These are phyloP conservation scores for Xylariaceae sp. DNA, from an alignment of 2,329 filamentous ascomycete genomes.

Conservation along the genomic window DNA sequence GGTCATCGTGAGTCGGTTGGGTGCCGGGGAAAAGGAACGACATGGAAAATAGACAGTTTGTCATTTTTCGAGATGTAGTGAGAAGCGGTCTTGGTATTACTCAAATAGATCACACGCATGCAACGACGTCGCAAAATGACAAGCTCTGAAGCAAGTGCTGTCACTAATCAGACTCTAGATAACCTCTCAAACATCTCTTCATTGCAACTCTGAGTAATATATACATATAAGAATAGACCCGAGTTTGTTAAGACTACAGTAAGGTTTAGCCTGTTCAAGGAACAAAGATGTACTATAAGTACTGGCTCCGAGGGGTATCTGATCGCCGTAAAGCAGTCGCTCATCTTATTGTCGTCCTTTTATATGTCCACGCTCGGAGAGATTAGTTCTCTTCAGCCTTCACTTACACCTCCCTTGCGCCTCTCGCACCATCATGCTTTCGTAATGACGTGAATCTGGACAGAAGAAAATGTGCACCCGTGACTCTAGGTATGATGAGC, in stretches of 20 bases:
- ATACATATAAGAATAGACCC: background rate
- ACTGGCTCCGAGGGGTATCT: constrained; percentile 3
- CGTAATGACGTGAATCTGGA: constrained; percentile 9
- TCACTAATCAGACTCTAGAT: too few relatives aligned
- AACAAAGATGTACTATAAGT: constrained; percentile 1
- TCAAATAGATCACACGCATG: too few relatives aligned
- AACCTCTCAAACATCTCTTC: too few relatives aligned
- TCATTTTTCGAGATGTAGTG: too few relatives aligned
- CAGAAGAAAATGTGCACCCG: constrained; percentile 7
- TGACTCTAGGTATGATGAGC: constrained; percentile 10
- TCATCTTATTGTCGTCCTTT: background rate
- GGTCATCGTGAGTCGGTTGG: too few relatives aligned
- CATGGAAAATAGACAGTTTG: too few relatives aligned
- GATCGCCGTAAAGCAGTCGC: background rate
- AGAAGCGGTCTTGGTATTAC: too few relatives aligned
- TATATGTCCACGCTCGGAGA: background rate
- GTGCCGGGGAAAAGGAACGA: too few relatives aligned
- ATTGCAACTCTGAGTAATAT: too few relatives aligned
- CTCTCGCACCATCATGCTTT: constrained; percentile 9
- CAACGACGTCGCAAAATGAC: too few relatives aligned
- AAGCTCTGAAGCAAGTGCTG: too few relatives aligned
- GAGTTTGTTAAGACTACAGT: constrained; percentile 2
- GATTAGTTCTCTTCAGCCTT: constrained; percentile 5
- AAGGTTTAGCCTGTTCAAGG: constrained; percentile 2
- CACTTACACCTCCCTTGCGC: constrained; percentile 1